Evolutionary conservation across 2,329 filamentous ascomycete species (phyloP), one percentile per base, ranked within the genome.

Genomic region (Colletotrichum tropicale): DNA sequence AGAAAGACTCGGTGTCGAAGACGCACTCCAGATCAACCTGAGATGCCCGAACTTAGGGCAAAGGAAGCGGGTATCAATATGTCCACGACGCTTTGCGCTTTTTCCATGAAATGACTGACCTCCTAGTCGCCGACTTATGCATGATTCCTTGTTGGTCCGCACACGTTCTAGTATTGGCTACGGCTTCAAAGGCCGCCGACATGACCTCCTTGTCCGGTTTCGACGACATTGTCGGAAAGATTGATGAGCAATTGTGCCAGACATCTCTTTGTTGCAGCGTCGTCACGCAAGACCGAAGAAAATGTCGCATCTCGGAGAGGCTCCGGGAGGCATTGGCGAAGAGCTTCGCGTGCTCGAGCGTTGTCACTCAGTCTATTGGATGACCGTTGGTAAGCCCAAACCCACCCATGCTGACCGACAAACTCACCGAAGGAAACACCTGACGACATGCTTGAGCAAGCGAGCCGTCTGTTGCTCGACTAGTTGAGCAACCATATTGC

Each of bases 291-390:
- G 60, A 99, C 97, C 0, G 96, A 96, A 10, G 96, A 98, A 84
- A 99, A 99, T 3, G 97, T 99, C 9, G 96, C 96, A 84, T 99
- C 97, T 64, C 97, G 94, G n/a, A 99, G 93, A n/a, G 97, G 97
- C 82, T 99, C 97, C 1, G 97, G 97, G 15, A 99, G 93, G 82
- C 97, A 99, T 85, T 99, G 97, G 56, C 97, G 93, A 26, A 99
- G 91, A 61, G 97, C 97, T 85, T 99, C 97, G 36, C 97, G 94
- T 72, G 97, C 97, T 76, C 97, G 94, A 76, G 96, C 96, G 82
- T 99, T 99, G 83, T 99, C 97, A 81, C 96, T 98, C 62, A 99
- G 89, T 76, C 96, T 98, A 80, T 26, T 72, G 2, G n/a, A 32
- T n/a, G 21, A 30, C 26, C 28, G 7, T 15, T 52, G 38, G 32